Evolutionary conservation across 2,329 filamentous ascomycete species (phyloP).

Genomic region (Sporothrix globosa): DNA sequence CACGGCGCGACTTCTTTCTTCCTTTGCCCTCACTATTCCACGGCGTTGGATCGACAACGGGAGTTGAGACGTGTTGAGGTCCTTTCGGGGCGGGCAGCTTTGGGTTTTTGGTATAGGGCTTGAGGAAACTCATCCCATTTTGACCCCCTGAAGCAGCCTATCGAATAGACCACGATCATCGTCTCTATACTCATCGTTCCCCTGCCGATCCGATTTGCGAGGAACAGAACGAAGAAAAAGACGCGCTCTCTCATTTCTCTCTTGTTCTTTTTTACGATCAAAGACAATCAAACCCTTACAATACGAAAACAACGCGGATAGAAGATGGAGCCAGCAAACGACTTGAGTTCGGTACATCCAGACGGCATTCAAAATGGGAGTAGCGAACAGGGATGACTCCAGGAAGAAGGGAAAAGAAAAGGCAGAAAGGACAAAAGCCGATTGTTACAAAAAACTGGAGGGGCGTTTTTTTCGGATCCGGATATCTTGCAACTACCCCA

Average conservation of each 20-base stretch:
- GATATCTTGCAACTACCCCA: conserved; percentile 74
- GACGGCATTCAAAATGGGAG: conserved; percentile 50
- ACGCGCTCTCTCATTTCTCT: background rate
- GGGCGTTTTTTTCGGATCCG: conserved; percentile 82
- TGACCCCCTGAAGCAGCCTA: background rate
- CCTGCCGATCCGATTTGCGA: background rate
- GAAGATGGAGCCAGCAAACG: conserved; percentile 66
- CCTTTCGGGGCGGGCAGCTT: background rate
- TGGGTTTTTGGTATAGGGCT: background rate
- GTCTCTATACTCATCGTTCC: background rate
- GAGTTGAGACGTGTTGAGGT: background rate
- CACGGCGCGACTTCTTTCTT: background rate
- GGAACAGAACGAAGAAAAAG: background rate
- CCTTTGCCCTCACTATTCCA: background rate
- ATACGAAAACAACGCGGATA: conserved; percentile 59
- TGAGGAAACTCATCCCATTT: background rate
- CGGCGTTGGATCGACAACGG: conserved; percentile 15
- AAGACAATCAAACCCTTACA: conserved; percentile 24
- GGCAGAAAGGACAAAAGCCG: conserved; percentile 23
- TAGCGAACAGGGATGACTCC: conserved; percentile 2
- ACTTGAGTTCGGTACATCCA: conserved; percentile 44
- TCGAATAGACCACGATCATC: background rate
- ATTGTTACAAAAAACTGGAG: conserved; percentile 27
- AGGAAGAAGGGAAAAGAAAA: conserved; percentile 30
- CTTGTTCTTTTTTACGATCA: conserved; percentile 29